phyloP scores from a whole-genome alignment of 202 grass and related monocot genomes.

The Digitaria exilis region DNA sequence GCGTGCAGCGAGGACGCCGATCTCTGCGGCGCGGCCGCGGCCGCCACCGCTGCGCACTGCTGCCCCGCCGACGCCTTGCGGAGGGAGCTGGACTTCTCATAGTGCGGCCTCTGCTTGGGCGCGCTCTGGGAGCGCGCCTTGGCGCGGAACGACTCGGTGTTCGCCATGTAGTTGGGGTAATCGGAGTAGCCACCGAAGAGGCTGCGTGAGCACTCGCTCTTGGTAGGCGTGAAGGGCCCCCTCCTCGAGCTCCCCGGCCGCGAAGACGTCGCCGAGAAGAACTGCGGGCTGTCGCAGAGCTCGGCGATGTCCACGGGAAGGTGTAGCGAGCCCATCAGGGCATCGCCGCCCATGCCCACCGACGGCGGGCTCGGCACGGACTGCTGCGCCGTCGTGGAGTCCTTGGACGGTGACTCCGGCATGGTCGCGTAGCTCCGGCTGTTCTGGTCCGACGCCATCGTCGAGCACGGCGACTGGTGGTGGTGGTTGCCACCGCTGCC shows the following conservation, averaged over 20 bases:
- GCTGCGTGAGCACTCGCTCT: slow-evolving; percentile 70
- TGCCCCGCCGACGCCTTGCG: slow-evolving; percentile 52
- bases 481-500: too few relatives aligned
- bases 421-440: slow-evolving; percentile 70
- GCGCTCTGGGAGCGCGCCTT: slow-evolving; percentile 88
- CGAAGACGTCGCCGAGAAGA: slow-evolving; percentile 83
- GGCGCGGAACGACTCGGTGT: slow-evolving; percentile 90
- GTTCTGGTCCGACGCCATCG: slow-evolving; percentile 61
- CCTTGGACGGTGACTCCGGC: slow-evolving; percentile 75
- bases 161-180: slow-evolving; percentile 93
- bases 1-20: slow-evolving; percentile 51
- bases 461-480: slow-evolving; percentile 69
- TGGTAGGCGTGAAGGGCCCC: slow-evolving; percentile 66
- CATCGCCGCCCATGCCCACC: slow-evolving; percentile 63
- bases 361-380: slow-evolving; percentile 65
- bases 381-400: slow-evolving; percentile 68
- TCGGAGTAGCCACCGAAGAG: slow-evolving; percentile 70
- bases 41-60: not conserved
- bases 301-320: slow-evolving; percentile 40
- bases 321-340: slow-evolving; percentile 41
- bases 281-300: slow-evolving; percentile 76
- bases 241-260: slow-evolving; percentile 62
- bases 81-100: slow-evolving; percentile 54
- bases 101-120: slow-evolving; percentile 71
- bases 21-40: slow-evolving; percentile 28